Evolutionary conservation across 2,329 filamentous ascomycete species (phyloP), one percentile per base, ranked within the genome.

Genomic region (Fusarium brevicatenulatum): DNA sequence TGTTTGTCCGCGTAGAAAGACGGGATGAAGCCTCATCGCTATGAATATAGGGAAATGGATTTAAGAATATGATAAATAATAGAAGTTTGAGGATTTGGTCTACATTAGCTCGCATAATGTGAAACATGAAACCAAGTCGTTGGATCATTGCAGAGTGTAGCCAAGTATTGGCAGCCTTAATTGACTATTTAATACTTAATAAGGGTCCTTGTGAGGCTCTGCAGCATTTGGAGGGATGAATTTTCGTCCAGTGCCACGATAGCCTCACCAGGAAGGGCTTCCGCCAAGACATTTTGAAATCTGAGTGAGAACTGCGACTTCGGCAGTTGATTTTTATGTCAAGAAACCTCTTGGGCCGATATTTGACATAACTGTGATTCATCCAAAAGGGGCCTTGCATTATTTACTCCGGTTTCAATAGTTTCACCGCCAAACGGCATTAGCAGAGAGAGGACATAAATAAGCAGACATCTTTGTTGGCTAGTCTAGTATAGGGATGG

Each of bases 341-440:
- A 49, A 46, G 18, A 34, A 13, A 19, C 21, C 23, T 42, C 58
- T 39, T 32, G 43, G 47, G 46, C 40, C 34, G 42, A 23, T 34
- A 40, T 64, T 50, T 60, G 52, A 64, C 65, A 72, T 52, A 70
- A 60, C 44, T 36, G 21, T 43, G 37, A 56, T 40, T 59, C 50
- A 55, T 52, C 64, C 66, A 66, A 75, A 63, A 69, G 54, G 59
- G 61, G 65, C 30, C 59, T 60, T 73, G 67, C 66, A 73, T 73
- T 71, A 68, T 60, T 71, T 71, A 40, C 71, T 57, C 70, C 70
- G 47, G 62, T 71, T 72, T 59, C 64, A 64, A 73, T 74, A 71
- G 74, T 74, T 62, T 71, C 74, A 66, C 62, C 63, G 63, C 61
- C 62, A 75, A 73, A 25, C 69, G 61, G 62, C 69, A 65, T 73